Conservation (phyloP, 352 stramenopile species). For the Phytophthora sp. region DNA sequence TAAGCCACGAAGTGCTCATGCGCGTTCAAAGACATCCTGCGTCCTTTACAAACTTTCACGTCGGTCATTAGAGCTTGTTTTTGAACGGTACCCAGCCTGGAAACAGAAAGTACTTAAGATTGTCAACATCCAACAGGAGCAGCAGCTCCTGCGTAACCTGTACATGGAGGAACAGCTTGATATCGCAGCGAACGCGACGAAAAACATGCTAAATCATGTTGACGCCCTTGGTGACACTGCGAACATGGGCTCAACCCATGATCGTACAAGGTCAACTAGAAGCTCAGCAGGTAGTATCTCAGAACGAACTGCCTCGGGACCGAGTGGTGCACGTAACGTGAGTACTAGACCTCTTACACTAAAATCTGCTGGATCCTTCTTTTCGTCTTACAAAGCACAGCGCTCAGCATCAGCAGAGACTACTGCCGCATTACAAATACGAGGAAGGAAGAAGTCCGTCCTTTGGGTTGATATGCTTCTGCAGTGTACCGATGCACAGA, state of each 20-base stretch:
- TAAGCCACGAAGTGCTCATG: constrained; percentile 48
- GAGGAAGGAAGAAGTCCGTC: constrained; percentile 14
- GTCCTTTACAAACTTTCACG: constrained; percentile 62
- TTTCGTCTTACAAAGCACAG: constrained; percentile 36
- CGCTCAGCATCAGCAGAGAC: constrained; percentile 21
- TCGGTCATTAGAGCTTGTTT: constrained; percentile 58
- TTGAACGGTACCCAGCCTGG: constrained; percentile 68
- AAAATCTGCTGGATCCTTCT: constrained; percentile 17
- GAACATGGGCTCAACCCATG: neutral
- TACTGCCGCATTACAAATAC: neutral
- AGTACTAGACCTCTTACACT: neutral
- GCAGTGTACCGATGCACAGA: constrained; percentile 54
- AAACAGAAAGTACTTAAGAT: constrained; percentile 64
- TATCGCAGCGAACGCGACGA: constrained; percentile 8
- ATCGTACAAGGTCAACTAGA: neutral
- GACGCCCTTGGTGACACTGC: constrained; percentile 11
- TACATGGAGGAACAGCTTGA: constrained; percentile 72
- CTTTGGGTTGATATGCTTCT: constrained; percentile 60
- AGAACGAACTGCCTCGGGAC: neutral
- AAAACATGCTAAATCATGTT: constrained; percentile 17
- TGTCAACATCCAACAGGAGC: constrained; percentile 57
- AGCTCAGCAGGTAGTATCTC: constrained; percentile 9
- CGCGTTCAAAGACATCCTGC: constrained; percentile 59
- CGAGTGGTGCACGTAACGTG: neutral
- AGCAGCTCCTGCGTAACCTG: constrained; percentile 57